Evolutionary conservation across 257 asterid species (phyloP).

Genomic region (Forsythia suspensa): DNA sequence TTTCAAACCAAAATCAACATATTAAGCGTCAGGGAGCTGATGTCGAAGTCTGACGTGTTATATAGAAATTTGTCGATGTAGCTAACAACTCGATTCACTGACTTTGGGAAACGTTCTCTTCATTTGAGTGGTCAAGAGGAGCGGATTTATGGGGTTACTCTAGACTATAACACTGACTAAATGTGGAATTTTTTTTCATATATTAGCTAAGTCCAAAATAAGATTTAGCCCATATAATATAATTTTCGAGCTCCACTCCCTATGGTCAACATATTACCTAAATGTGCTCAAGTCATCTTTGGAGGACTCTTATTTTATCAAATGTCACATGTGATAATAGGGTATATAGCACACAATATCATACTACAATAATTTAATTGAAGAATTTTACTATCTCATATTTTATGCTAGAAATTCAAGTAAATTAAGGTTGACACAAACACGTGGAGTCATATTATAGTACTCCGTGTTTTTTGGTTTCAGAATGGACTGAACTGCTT

Average conservation of each 20-base stretch:
- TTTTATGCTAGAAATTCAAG: conserved; percentile 48
- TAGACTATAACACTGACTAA: too few species aligned
- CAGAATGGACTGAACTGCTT: conserved; percentile 14
- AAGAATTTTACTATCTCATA: too few species aligned
- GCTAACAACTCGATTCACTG: too few species aligned
- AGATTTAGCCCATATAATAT: too few species aligned
- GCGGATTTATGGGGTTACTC: too few species aligned
- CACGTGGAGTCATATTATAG: conserved; percentile 16
- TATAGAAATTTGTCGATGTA: neutral
- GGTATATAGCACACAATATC: neutral
- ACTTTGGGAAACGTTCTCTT: too few species aligned
- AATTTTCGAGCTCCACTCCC: too few species aligned
- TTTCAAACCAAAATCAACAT: neutral
- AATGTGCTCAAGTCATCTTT: neutral
- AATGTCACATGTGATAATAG: neutral
- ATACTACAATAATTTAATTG: neutral
- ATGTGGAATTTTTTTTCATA: too few species aligned
- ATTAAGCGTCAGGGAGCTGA: neutral
- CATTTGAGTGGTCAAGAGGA: too few species aligned
- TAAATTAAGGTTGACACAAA: conserved; percentile 35
- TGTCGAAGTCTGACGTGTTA: neutral
- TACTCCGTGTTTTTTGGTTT: neutral
- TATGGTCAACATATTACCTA: neutral
- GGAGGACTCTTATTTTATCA: neutral
- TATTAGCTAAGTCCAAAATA: too few species aligned